These are phyloP conservation scores for Moniliella sp. DNA, from an alignment of 1,284 basidiomycete species.

Conservation along the genomic window DNA sequence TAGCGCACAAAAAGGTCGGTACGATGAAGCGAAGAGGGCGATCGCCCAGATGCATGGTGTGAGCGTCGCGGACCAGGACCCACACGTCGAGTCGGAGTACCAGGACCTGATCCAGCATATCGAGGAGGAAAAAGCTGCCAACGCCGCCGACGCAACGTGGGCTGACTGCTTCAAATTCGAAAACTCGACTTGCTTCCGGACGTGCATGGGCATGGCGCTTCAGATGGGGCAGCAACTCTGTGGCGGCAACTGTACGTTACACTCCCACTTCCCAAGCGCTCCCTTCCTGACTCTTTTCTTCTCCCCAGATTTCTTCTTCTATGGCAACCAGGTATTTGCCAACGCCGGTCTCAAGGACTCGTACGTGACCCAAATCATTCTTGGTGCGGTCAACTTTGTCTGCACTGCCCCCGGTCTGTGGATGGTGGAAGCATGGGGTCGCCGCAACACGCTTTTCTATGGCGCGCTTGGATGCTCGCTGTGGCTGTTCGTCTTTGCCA, in stretches of 20 bases:
- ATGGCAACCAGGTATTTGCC: conserved; percentile 49
- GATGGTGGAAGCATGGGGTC: conserved; percentile 42
- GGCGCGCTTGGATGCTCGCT: conserved; percentile 43
- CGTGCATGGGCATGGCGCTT: conserved; percentile 38
- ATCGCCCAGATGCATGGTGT: conserved; percentile 39
- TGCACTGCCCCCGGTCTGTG: conserved; percentile 45
- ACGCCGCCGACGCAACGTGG: conserved; percentile 18
- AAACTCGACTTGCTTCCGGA: conserved; percentile 28
- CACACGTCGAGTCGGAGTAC: conserved; percentile 24
- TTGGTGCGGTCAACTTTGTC: conserved; percentile 43
- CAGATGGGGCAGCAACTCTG: conserved; percentile 57
- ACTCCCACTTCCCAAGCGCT: conserved; percentile 5
- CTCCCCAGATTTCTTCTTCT: conserved; percentile 40
- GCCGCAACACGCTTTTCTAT: conserved; percentile 40
- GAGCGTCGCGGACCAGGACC: too few species aligned
- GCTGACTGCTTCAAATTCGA: conserved; percentile 22
- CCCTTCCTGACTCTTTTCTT: conserved; percentile 3
- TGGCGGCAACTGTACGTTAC: conserved; percentile 38
- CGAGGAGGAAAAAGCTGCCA: conserved; percentile 6
- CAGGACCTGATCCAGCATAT: conserved; percentile 18
- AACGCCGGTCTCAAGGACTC: conserved; percentile 44
- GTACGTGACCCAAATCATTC: conserved; percentile 46
- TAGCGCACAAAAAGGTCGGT: conserved; percentile 41
- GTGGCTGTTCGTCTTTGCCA: conserved; percentile 58
- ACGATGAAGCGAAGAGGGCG: conserved; percentile 41